Evolutionary conservation across 2,329 filamentous ascomycete species (phyloP).

Genomic region (Coniochaeta sp.): DNA sequence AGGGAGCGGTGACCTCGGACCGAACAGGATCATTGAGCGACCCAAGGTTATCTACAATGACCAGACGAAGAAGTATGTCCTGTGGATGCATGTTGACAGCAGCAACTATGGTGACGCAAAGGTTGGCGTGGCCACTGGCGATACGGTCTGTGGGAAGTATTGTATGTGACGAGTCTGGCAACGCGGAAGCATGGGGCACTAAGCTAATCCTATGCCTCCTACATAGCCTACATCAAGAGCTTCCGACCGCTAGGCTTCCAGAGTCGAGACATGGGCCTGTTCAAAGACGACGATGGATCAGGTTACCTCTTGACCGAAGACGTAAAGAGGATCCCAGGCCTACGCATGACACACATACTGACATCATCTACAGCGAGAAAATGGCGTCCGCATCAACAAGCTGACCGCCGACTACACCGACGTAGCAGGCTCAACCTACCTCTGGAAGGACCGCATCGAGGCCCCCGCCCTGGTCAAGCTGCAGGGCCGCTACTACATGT

Average conservation of each 20-base stretch:
- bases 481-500: constrained; percentile 45
- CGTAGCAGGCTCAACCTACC: constrained; percentile 9
- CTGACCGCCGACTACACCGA: constrained; percentile 14
- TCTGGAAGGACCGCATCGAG: constrained; percentile 34
- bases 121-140: constrained; percentile 23
- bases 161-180: constrained; percentile 7
- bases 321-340: constrained; percentile 27
- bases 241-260: constrained; percentile 21
- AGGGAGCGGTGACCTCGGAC: constrained; percentile 10
- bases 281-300: constrained; percentile 52
- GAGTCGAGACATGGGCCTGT: constrained; percentile 47
- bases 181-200: neutral
- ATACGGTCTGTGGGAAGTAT: constrained; percentile 55
- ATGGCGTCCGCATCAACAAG: constrained; percentile 14
- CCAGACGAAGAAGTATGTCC: constrained; percentile 31
- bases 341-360: neutral
- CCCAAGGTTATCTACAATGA: constrained; percentile 65
- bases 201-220: neutral
- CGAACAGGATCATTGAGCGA: constrained; percentile 53
- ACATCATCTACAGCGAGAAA: constrained; percentile 8
- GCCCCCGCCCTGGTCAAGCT: constrained; percentile 45
- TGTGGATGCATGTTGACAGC: constrained; percentile 63
- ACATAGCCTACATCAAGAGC: constrained; percentile 18
- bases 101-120: constrained; percentile 24
- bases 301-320: constrained; percentile 58